A percentile compares a stretch with the other conserved stretches of the same genome.
These are phyloP conservation scores for Hypsizygus marmoreus DNA, from an alignment of 768 basidiomycete genomes.

Conservation along the genomic window DNA sequence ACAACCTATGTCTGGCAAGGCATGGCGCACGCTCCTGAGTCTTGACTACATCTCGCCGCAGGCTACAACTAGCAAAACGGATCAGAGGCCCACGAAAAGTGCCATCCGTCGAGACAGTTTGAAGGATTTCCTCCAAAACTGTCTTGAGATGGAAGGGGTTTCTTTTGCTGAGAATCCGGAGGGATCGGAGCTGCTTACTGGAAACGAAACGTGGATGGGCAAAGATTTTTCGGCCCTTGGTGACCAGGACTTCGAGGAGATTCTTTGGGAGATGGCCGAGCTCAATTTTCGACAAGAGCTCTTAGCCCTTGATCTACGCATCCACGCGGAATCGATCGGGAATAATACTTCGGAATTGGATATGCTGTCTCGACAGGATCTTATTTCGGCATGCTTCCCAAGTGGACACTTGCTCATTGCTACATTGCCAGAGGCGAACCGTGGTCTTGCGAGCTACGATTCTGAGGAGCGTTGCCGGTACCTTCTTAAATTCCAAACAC, in stretches of 20 bases:
- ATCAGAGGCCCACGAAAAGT: not conserved
- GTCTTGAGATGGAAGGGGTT: not conserved
- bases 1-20: constrained; percentile 8
- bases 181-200: not conserved
- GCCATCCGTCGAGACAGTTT: not conserved
- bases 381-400: constrained; percentile 6
- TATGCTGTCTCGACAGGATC: constrained; percentile 12
- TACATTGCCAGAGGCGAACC: constrained; percentile 5
- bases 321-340: not conserved
- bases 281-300: constrained; percentile 22
- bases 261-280: constrained; percentile 21
- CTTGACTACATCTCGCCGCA: not conserved
- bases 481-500: not conserved
- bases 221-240: not conserved
- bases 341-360: too few species aligned
- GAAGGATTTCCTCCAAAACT: constrained; percentile 6
- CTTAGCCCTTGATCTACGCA: constrained; percentile 17
- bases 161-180: not conserved
- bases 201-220: not conserved
- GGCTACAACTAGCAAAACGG: not conserved
- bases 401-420: not conserved
- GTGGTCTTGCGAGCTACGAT: constrained; percentile 7
- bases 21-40: constrained; percentile 6
- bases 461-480: constrained; percentile 1
- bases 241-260: constrained; percentile 2